A percentile compares a stretch with the other conserved stretches of the same genome.
These are phyloP conservation scores for Aspergillus luchuensis DNA, from an alignment of 2,329 filamentous ascomycete genomes.

Conservation along the genomic window DNA sequence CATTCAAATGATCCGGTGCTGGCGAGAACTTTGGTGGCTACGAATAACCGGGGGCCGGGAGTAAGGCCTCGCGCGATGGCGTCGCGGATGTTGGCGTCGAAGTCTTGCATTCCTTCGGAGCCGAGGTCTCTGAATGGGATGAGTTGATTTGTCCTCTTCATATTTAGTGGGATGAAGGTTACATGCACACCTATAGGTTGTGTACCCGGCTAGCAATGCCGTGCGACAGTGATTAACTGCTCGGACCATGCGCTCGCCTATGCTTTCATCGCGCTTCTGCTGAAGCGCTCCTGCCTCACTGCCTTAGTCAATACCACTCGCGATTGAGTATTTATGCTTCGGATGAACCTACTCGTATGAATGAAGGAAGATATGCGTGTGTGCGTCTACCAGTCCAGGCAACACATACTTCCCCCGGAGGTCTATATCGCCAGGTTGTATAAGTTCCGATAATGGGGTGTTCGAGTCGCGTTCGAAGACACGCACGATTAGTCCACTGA, in stretches of 20 bases:
- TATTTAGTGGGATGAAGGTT: not conserved
- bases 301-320: not conserved
- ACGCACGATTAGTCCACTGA: not conserved
- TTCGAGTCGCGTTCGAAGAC: not conserved
- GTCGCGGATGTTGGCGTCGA: not conserved
- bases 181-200: not conserved
- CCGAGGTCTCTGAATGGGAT: not conserved
- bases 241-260: not conserved
- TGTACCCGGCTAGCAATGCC: not conserved
- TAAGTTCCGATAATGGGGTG: not conserved
- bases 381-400: not conserved
- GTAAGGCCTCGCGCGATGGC: not conserved
- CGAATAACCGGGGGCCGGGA: not conserved
- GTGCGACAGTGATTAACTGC: not conserved
- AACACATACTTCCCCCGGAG: not conserved
- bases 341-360: not conserved
- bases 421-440: not conserved
- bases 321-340: too few species aligned
- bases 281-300: not conserved
- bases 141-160: not conserved
- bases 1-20: not conserved
- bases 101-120: not conserved
- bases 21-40: constrained; percentile 3
- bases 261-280: not conserved
- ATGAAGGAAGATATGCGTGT: not conserved